These are phyloP conservation scores for Avena sativa DNA, from an alignment of 176 grass and related monocot species.

Conservation along the genomic window DNA sequence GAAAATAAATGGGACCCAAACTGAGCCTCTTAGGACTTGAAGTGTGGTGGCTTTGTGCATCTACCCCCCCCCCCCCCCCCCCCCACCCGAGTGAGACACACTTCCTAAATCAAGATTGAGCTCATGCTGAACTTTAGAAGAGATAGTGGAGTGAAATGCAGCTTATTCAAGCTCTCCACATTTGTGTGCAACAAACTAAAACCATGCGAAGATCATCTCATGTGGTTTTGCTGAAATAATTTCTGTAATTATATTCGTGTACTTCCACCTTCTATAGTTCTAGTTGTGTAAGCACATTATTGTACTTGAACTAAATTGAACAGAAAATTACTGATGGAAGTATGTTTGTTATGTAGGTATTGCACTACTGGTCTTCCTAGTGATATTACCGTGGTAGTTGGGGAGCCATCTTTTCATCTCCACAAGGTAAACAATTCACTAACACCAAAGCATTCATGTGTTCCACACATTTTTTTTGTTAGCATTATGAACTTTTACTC, in stretches of 20 bases:
- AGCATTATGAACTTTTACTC: constrained; percentile 24
- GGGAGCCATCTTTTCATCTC: constrained; percentile 74
- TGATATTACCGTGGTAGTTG: constrained; percentile 73
- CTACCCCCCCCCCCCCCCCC: not conserved
- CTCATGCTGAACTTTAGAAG: not conserved
- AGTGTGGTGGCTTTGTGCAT: not conserved
- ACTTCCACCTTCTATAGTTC: not conserved
- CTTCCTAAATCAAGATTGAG: not conserved
- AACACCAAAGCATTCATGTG: constrained; percentile 8
- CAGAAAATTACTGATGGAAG: constrained; percentile 28
- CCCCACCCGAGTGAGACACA: not conserved
- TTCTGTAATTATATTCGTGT: not conserved
- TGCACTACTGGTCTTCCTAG: constrained; percentile 88
- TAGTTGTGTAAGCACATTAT: constrained; percentile 21
- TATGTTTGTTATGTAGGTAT: constrained; percentile 62
- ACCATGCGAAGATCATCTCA: not conserved
- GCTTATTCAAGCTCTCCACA: not conserved
- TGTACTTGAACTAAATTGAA: constrained; percentile 1
- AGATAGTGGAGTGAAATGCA: not conserved
- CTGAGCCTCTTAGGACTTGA: not conserved
- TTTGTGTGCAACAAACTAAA: not conserved
- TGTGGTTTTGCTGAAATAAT: constrained; percentile 4
- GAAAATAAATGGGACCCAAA: constrained; percentile 1
- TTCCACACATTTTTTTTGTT: not conserved
- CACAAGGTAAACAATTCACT: constrained; percentile 74